phyloP scores from a whole-genome alignment of 2,329 filamentous ascomycete species.

The Pestalotiopsis sp. region DNA sequence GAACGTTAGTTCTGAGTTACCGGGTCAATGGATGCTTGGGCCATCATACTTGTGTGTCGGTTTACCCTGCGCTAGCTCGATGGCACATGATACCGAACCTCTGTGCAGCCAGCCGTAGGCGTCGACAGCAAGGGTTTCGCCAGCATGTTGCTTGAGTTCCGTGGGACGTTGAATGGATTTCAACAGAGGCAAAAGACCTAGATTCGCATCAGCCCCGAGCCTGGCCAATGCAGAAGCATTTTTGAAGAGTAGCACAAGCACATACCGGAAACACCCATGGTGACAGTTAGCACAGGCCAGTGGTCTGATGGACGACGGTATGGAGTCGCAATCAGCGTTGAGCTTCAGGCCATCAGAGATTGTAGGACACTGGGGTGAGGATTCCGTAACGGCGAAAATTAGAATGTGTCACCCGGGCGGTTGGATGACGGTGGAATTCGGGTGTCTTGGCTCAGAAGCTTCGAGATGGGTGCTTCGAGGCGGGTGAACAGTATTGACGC shows the following conservation, averaged over 20 bases:
- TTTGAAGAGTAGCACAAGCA: not conserved
- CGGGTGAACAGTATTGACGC: not conserved
- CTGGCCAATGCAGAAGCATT: not conserved
- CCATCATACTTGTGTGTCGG: slow-evolving; percentile 77
- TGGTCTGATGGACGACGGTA: not conserved
- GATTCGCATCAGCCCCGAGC: slow-evolving; percentile 19
- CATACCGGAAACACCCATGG: slow-evolving; percentile 9
- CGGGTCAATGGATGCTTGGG: slow-evolving; percentile 5
- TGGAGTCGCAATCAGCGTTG: not conserved
- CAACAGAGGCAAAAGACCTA: slow-evolving; percentile 84
- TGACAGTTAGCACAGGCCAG: not conserved
- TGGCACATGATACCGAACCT: slow-evolving; percentile 84
- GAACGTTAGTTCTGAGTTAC: slow-evolving; percentile 18
- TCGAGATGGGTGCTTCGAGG: not conserved
- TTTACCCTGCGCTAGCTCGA: slow-evolving; percentile 85
- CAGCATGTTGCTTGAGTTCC: slow-evolving; percentile 81
- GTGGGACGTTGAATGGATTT: slow-evolving; percentile 94
- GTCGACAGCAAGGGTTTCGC: slow-evolving; percentile 90
- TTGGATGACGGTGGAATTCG: not conserved
- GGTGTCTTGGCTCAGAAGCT: not conserved
- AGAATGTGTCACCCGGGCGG: not conserved
- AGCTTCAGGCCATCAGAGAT: not conserved
- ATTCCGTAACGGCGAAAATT: not conserved
- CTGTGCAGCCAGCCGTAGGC: slow-evolving; percentile 98
- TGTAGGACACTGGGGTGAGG: not conserved